These are phyloP conservation scores for Spergularia bocconei DNA, from an alignment of 148 eudicot genomes.

Conservation along the genomic window DNA sequence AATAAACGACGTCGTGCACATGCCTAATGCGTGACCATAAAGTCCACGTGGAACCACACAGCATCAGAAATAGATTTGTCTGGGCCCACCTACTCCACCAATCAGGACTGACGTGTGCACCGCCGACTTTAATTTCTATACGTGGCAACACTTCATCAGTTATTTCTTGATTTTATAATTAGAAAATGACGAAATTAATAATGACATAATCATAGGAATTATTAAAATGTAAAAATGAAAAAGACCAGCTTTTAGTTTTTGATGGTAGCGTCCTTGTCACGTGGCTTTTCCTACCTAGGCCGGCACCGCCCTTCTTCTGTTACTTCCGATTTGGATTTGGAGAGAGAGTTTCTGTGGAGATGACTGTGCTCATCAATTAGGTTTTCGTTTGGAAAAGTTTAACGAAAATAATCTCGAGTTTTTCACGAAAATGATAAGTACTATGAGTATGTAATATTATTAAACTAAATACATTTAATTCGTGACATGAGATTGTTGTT, in stretches of 20 bases:
- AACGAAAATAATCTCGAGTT: too few species aligned
- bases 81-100: background rate
- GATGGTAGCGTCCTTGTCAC: constrained; percentile 9
- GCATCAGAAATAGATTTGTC: constrained; percentile 1
- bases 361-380: background rate
- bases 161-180: background rate
- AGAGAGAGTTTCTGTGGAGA: background rate
- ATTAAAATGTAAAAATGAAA: background rate
- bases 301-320: constrained; percentile 24
- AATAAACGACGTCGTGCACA: background rate
- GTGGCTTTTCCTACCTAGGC: constrained; percentile 25
- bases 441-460: too few species aligned
- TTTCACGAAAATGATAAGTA: too few species aligned
- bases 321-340: background rate
- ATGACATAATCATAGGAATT: constrained; percentile 3
- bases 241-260: background rate
- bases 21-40: constrained; percentile 20
- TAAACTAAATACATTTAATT: too few species aligned
- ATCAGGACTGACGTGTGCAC: background rate
- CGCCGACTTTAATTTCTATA: background rate
- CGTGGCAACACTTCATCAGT: background rate
- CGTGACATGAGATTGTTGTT: too few species aligned
- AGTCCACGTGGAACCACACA: constrained; percentile 19
- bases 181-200: too few species aligned
- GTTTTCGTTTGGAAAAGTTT: too few species aligned